Conservation (phyloP, 2,329 filamentous ascomycete genomes). For the Penicillium sp. region DNA sequence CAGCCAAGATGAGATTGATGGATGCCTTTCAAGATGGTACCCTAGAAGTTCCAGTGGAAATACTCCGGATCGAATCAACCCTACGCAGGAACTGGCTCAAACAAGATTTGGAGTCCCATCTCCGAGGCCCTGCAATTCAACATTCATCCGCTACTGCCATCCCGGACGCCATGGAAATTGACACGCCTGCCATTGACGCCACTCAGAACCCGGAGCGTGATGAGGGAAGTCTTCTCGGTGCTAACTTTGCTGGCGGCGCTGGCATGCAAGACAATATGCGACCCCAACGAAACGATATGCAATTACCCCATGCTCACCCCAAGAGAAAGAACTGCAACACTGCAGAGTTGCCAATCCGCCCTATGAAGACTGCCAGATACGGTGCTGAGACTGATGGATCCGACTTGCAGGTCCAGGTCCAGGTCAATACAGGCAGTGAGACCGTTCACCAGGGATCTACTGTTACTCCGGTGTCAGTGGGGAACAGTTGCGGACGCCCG, state of each 20-base stretch:
- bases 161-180: neutral
- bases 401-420: neutral
- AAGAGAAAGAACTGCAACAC: neutral
- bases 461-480: neutral
- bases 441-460: neutral
- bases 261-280: neutral
- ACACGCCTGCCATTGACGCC: rapidly evolving
- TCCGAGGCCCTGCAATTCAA: neutral
- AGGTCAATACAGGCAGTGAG: neutral
- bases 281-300: neutral
- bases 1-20: conserved; percentile 58
- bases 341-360: neutral
- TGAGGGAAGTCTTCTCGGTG: neutral
- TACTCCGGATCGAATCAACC: conserved; percentile 54
- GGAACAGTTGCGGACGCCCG: neutral
- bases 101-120: conserved; percentile 37
- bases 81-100: conserved; percentile 56
- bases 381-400: no score
- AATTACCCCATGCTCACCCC: neutral
- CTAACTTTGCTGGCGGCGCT: neutral
- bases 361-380: neutral
- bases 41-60: conserved; percentile 50
- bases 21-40: conserved; percentile 53
- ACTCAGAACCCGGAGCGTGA: no score
- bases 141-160: no score